Evolutionary conservation across 2,329 filamentous ascomycete genomes (phyloP).

Genomic region (Diaporthe australafricana): DNA sequence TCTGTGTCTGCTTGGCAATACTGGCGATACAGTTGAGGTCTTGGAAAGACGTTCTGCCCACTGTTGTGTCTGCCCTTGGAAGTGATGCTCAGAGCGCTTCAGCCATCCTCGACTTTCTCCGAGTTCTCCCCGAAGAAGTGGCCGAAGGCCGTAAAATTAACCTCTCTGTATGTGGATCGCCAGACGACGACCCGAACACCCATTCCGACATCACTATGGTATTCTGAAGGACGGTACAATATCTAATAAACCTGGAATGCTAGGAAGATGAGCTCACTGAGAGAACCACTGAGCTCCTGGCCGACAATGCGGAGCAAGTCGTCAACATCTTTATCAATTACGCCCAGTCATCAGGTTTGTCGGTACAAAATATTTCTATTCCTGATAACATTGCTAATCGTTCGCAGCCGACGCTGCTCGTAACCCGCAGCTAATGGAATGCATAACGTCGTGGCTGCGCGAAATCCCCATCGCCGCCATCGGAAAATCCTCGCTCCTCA

Average conservation of each 20-base stretch:
- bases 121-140: conserved; percentile 97
- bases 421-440: conserved; percentile 92
- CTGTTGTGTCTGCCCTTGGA: conserved; percentile 83
- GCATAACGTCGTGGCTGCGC: conserved; percentile 95
- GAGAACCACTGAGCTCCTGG: conserved; percentile 89
- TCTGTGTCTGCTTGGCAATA: conserved; percentile 94
- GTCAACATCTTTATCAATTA: conserved; percentile 90
- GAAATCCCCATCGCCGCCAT: conserved; percentile 89
- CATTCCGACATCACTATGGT: conserved; percentile 46
- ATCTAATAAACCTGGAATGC: conserved; percentile 59
- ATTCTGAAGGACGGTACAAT: conserved; percentile 51
- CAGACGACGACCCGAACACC: conserved; percentile 58
- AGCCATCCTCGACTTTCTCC: conserved; percentile 94
- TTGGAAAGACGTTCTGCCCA: conserved; percentile 92
- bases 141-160: conserved; percentile 99
- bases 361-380: background rate
- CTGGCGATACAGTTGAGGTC: conserved; percentile 95
- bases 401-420: conserved; percentile 76
- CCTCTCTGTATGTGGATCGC: conserved; percentile 91
- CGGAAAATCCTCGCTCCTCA: conserved; percentile 85
- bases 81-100: conserved; percentile 82
- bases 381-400: conserved; percentile 40
- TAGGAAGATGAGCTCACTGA: conserved; percentile 94
- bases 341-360: conserved; percentile 87
- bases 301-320: conserved; percentile 90